Evolutionary conservation across 2,329 filamentous ascomycete species (phyloP), one percentile per base, ranked within the genome.

Genomic region (Pseudogymnoascus destructans): DNA sequence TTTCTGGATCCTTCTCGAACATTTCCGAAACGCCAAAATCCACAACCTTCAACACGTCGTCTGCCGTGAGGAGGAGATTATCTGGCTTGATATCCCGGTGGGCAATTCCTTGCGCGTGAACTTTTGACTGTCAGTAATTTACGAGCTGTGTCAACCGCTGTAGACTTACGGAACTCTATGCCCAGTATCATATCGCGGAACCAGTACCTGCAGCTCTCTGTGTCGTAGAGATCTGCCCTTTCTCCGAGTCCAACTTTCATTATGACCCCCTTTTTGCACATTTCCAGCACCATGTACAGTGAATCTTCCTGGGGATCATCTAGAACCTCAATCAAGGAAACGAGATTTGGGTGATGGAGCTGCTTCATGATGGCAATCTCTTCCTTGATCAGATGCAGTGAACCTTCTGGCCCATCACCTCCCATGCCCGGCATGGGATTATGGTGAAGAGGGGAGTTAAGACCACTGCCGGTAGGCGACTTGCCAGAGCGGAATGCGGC

Each of bases 341-440:
- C 92, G n/a, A 98, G 76, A 68, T 97, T 98, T 25, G 84, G 86
- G 68, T 98, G 93, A 68, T 96, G 85, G 52, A 97, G 79, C 73
- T 97, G 97, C 77, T 97, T 98, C 91, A 98, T 97, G 69, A 97
- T 95, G 60, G 93, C 93, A 66, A 97, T 93, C 72, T 98, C 93
- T 70, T 95, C 88, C 61, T 90, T 87, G 70, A 98, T 97, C 60
- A 97, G 75, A 67, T 87, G 87, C 10, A 97, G 76, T 0, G 92
- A 82, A 66, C 84, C 81, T 23, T 76, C 75, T 64, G 85, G 85
- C 68, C 87, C 85, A 42, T 79, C 78, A 49, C 76, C 73, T 61
- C 79, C 75, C 59, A 77, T 72, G 19, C 71, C 70, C 21, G 73
- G 71, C 55, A 76, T 72, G 42, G 80, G 77, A 65, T 79, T 77